Base-by-base conservation (phyloP, 2,329 filamentous ascomycete species). In the Penicillium hordei region DNA sequence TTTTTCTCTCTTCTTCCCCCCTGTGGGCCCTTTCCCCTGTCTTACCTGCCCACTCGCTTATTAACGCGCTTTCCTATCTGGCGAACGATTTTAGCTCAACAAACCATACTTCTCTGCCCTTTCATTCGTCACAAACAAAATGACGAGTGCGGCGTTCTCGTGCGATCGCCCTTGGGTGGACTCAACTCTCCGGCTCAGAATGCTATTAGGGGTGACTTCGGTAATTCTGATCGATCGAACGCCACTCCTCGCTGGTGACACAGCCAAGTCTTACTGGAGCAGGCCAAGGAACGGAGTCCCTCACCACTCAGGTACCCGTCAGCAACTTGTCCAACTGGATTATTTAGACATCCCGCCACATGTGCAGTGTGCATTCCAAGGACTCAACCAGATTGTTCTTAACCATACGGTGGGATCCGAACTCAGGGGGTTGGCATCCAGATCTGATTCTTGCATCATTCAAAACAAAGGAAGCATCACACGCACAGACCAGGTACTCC, bases 181-280 rank as follows among this genome's bases (percentile, higher is more conserved):
- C 23, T 51, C 13, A 9, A 4, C n/a, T 49, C n/a, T 3, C 21
- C 8, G 13, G 31, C 21, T 42, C 4, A 1, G n/a, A 23, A 12
- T 23, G 19, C 19, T 40, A 23, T 31, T 4, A 36, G 27, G 33
- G 25, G 19, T n/a, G 12, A 36, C n/a, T 29, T 36, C 7, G 25
- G 34, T 7, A 34, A 36, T 52, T 52, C 40, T 53, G 55, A 58
- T 55, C 44, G 51, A 55, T 58, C 55, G 12, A 40, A 34, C 51
- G 55, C 55, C 55, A 55, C 55, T 44, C 21, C 5, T 38, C 21
- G 40, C 13, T 10, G 19, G 40, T 48, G 55, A 53, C 40, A 48
- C 42, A 48, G 49, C 43, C 50, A 36, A 48, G 36, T 57, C 49
- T n/a, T n/a, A 2, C 29, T 34, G 5, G 21, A 21, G 34, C 21